Base-by-base conservation (phyloP, 176 grass and related monocot species). In the Cymbopogon citratus region DNA sequence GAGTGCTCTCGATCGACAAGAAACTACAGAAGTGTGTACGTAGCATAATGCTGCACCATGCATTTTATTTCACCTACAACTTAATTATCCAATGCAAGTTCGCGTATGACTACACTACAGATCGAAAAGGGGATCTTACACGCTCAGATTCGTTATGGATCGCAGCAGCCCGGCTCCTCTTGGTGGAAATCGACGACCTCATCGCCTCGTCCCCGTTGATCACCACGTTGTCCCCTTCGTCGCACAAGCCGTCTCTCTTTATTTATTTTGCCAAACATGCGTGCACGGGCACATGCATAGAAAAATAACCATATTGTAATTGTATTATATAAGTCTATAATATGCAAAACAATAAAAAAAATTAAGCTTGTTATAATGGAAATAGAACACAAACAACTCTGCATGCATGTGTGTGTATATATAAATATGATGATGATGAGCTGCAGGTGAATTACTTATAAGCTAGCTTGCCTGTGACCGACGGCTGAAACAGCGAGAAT, bases 61-160 rank as follows among this genome's bases (percentile, higher is more conserved):
- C 43, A 29, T 49, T 48, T 72, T 43, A 46, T 73, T 48, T 72
- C 69, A 45, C 39, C 40, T 25, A 15, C 68, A 13, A 14, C 39
- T 13, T 70, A n/a, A n/a, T n/a, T n/a, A n/a, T n/a, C n/a, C n/a
- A n/a, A 41, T 39, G 21, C 39, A 44, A 26, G 68, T 71, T 45
- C 23, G n/a, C 13, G 21, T 7, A 13, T 7, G 36, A 2, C 26
- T 21, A 14, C 38, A 27, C n/a, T 63, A 25, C 14, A 21, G 24
- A n/a, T n/a, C n/a, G 4, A 7, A 38, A 39, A 25, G 6, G 29
- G 14, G 60, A 12, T 81, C 93, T 95, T 99, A 99, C 97, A 39
- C 97, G 89, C 81, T 99, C 97, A 14, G 97, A 99, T 81, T 99
- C 90, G 81, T 99, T 99, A 45, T 99, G 97, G 72, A 87, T 66